These are phyloP conservation scores for Marasmius tenuissimus DNA, from an alignment of 1,284 basidiomycete genomes.

Conservation along the genomic window DNA sequence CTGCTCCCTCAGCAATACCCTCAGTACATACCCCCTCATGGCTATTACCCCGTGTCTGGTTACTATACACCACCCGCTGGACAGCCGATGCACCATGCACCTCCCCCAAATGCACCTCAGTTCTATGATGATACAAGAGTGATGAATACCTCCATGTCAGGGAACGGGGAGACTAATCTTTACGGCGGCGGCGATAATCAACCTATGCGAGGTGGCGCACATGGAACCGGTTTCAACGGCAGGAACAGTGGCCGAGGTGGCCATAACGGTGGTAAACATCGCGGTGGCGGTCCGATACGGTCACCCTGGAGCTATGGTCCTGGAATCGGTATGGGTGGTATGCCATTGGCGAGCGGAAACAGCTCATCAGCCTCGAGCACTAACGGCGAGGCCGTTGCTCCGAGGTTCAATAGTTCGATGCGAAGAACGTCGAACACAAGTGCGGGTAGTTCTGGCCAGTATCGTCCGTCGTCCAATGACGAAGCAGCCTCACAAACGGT, in stretches of 20 bases:
- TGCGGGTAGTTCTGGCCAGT: conserved; percentile 51
- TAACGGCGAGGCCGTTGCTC: conserved; percentile 54
- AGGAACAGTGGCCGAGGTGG: conserved; percentile 25
- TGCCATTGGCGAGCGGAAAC: conserved; percentile 21
- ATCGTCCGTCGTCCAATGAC: conserved; percentile 61
- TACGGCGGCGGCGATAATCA: background rate
- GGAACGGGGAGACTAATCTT: conserved; percentile 13
- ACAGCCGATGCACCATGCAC: conserved; percentile 37
- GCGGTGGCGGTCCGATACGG: conserved; percentile 41
- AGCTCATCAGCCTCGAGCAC: conserved; percentile 15
- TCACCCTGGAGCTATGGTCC: conserved; percentile 70
- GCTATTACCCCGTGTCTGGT: conserved; percentile 45
- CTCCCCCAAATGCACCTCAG: conserved; percentile 24
- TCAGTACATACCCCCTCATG: conserved; percentile 32
- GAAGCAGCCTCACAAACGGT: conserved; percentile 74
- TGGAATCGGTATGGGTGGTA: conserved; percentile 49
- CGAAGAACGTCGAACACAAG: conserved; percentile 52
- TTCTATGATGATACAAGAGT: conserved; percentile 28
- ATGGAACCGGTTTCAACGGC: conserved; percentile 20
- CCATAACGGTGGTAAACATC: conserved; percentile 7
- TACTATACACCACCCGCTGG: conserved; percentile 47
- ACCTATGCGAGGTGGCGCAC: background rate
- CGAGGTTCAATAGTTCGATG: conserved; percentile 52
- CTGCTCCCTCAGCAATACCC: conserved; percentile 23
- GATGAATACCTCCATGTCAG: conserved; percentile 23